These are phyloP conservation scores for Bombardia bombarda DNA, from an alignment of 495 filamentous ascomycete genomes.

Conservation along the genomic window DNA sequence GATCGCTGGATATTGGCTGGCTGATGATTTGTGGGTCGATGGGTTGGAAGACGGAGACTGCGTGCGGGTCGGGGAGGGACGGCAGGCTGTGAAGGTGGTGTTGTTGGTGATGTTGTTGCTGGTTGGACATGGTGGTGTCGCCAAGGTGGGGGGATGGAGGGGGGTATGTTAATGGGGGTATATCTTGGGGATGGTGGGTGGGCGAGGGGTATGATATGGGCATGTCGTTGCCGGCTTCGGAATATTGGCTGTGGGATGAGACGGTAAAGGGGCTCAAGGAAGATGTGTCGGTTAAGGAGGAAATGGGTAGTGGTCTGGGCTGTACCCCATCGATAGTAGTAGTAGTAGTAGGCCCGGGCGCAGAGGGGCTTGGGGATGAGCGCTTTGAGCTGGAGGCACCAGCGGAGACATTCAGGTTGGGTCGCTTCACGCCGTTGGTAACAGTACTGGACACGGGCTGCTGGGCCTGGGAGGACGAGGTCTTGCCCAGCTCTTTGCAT, in stretches of 20 bases:
- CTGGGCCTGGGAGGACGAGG: slow-evolving; percentile 13
- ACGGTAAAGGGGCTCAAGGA: slow-evolving; percentile 15
- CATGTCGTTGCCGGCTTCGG: slow-evolving; percentile 27
- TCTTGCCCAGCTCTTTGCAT: slow-evolving; percentile 76
- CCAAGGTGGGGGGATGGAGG: slow-evolving; percentile 4
- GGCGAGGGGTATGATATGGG: slow-evolving; percentile 18
- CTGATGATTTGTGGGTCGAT: slow-evolving; percentile 46
- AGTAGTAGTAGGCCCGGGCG: not conserved
- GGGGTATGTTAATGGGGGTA: slow-evolving; percentile 9
- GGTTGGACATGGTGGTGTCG: slow-evolving; percentile 9
- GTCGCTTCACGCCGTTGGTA: slow-evolving; percentile 18
- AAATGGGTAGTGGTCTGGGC: slow-evolving; percentile 10
- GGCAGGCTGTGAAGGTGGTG: slow-evolving; percentile 18
- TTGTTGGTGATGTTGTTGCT: slow-evolving; percentile 3
- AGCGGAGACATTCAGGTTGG: slow-evolving; percentile 8
- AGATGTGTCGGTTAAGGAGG: slow-evolving; percentile 21
- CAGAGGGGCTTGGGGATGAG: slow-evolving; percentile 18
- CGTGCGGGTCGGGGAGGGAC: slow-evolving; percentile 5
- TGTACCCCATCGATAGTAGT: not conserved
- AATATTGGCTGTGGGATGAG: slow-evolving; percentile 19
- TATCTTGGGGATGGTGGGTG: no score
- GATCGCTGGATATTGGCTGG: slow-evolving; percentile 19
- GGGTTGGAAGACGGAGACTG: slow-evolving; percentile 30
- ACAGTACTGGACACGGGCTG: slow-evolving; percentile 1
- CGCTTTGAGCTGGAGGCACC: slow-evolving; percentile 20